Evolutionary conservation across 345 rosid genomes (phyloP).

Genomic region (Rhizophora mangle): DNA sequence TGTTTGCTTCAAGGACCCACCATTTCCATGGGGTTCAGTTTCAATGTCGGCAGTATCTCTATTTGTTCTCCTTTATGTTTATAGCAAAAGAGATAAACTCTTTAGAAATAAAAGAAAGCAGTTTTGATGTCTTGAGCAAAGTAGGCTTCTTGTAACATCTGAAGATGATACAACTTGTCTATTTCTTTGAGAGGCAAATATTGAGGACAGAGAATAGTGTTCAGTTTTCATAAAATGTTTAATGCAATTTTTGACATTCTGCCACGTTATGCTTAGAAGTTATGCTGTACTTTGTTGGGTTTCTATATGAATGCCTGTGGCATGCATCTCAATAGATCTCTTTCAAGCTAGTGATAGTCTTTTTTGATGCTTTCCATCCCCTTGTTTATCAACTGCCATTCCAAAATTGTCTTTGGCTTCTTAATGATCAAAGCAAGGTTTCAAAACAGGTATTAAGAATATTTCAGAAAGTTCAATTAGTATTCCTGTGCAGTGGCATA

Average conservation of each 20-base stretch:
- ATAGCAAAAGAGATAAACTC: slow-evolving; percentile 57
- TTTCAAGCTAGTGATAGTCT: background rate
- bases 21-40: slow-evolving; percentile 77
- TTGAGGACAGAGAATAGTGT: slow-evolving; percentile 11
- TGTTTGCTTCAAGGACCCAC: slow-evolving; percentile 91
- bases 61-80: slow-evolving; percentile 55
- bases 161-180: slow-evolving; percentile 29
- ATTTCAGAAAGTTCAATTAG: no score
- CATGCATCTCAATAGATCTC: slow-evolving; percentile 8
- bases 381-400: no score
- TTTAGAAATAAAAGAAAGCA: slow-evolving; percentile 88
- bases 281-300: slow-evolving; percentile 6
- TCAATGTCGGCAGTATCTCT: slow-evolving; percentile 52
- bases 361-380: background rate
- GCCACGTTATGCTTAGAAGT: background rate
- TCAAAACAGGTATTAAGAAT: no score
- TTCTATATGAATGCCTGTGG: slow-evolving; percentile 11
- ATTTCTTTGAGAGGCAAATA: slow-evolving; percentile 15
- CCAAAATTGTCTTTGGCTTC: no score
- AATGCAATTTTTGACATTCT: slow-evolving; percentile 7
- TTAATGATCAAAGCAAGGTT: no score
- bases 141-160: slow-evolving; percentile 33
- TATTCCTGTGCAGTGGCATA: no score
- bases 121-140: slow-evolving; percentile 53
- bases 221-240: slow-evolving; percentile 19